Evolutionary conservation across 2,329 filamentous ascomycete species (phyloP).

Genomic region (Penicillium sp.): DNA sequence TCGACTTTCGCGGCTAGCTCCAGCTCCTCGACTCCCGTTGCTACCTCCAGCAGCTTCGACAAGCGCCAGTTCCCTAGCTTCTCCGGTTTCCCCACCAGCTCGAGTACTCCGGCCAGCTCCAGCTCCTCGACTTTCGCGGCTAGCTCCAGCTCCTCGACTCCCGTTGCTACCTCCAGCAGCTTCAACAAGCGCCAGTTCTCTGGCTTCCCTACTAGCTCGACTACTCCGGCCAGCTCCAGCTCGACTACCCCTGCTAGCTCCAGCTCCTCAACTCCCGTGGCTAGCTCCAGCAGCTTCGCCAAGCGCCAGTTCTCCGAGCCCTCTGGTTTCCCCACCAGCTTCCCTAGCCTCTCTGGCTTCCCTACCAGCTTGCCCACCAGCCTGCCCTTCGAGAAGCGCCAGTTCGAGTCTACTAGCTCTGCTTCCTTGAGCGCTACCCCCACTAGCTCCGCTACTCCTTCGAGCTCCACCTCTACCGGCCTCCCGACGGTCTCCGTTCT

Average conservation of each 20-base stretch:
- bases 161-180: too few species aligned
- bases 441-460: not conserved
- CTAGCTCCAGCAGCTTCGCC: too few species aligned
- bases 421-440: not conserved
- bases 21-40: not conserved
- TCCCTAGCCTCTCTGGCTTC: not conserved
- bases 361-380: not conserved
- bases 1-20: not conserved
- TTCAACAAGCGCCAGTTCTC: slow-evolving; percentile 7
- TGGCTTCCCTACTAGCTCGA: not conserved
- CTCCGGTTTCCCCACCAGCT: not conserved
- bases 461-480: slow-evolving; percentile 1
- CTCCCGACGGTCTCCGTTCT: not conserved
- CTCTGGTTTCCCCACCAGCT: not conserved
- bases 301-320: not conserved
- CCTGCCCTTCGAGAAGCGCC: too few species aligned
- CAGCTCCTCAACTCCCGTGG: too few species aligned
- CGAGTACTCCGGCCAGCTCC: not conserved
- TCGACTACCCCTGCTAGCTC: not conserved
- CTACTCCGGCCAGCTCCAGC: slow-evolving; percentile 2
- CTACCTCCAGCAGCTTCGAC: not conserved
- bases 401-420: not conserved
- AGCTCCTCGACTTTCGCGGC: not conserved
- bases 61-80: slow-evolving; percentile 4
- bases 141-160: not conserved